Percentiles rank a stretch among this genome's conserved stretches.
phyloP scores from a whole-genome alignment of 2,329 filamentous ascomycete species.

The Clarireedia monteithiana region DNA sequence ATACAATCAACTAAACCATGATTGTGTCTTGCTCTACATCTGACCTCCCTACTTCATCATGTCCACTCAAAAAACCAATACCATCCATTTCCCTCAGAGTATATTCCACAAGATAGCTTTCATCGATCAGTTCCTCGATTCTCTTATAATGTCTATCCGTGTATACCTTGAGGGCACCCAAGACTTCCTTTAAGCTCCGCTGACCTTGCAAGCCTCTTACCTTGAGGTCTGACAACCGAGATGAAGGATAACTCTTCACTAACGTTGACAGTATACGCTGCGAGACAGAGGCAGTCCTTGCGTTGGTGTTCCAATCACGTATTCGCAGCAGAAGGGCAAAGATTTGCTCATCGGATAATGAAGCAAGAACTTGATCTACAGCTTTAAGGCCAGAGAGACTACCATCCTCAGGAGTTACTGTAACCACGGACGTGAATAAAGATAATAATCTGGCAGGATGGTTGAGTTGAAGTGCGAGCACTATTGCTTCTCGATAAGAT shows the following conservation, averaged over 20 bases:
- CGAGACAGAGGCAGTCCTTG: slow-evolving; percentile 73
- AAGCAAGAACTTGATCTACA: slow-evolving; percentile 78
- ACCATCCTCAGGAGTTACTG: slow-evolving; percentile 51
- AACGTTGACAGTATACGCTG: slow-evolving; percentile 78
- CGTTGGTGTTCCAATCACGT: slow-evolving; percentile 97
- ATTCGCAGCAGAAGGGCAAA: slow-evolving; percentile 74
- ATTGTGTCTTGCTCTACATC: slow-evolving; percentile 4
- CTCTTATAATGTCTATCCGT: slow-evolving; percentile 89
- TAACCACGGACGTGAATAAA: slow-evolving; percentile 75
- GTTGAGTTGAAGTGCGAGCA: slow-evolving; percentile 84
- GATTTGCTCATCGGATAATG: slow-evolving; percentile 75
- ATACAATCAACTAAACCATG: slow-evolving; percentile 2
- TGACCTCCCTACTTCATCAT: background rate
- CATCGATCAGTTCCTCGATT: slow-evolving; percentile 83
- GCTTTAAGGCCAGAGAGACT: slow-evolving; percentile 57
- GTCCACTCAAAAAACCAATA: slow-evolving; percentile 18
- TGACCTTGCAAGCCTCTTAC: slow-evolving; percentile 49
- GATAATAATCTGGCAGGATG: slow-evolving; percentile 81
- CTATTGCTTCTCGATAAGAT: slow-evolving; percentile 89
- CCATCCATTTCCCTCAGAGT: slow-evolving; percentile 85
- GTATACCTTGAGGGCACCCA: slow-evolving; percentile 82
- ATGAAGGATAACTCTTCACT: slow-evolving; percentile 72
- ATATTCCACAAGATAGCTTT: slow-evolving; percentile 92
- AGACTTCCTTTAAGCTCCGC: slow-evolving; percentile 69
- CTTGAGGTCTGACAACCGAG: slow-evolving; percentile 64